Percentiles rank a stretch among this genome's conserved stretches.
phyloP scores from a whole-genome alignment of 2,329 filamentous ascomycete genomes.

The Botryotinia convoluta region DNA sequence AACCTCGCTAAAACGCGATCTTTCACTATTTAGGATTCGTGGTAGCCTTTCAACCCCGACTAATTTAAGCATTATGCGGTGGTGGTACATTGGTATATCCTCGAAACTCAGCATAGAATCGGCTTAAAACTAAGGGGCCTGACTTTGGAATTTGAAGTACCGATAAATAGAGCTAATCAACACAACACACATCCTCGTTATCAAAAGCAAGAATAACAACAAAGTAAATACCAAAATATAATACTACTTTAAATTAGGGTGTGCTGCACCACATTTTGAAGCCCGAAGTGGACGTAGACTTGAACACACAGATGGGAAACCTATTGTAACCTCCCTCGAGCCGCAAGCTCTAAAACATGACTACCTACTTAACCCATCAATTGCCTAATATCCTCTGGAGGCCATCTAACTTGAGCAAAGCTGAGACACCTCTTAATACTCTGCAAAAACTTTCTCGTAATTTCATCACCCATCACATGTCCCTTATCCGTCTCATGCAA shows the following conservation, averaged over 20 bases:
- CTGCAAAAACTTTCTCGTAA: constrained; percentile 91
- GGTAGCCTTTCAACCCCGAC: neutral
- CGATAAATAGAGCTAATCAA: neutral
- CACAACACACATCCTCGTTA: neutral
- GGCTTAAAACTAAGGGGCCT: rapidly evolving
- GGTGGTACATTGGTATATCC: neutral
- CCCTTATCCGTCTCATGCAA: constrained; percentile 83
- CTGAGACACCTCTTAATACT: constrained; percentile 96
- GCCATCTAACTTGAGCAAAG: constrained; percentile 96
- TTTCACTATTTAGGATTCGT: neutral
- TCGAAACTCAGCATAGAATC: neutral
- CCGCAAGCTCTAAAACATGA: too few relatives aligned
- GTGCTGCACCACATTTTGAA: neutral
- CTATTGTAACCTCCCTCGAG: neutral
- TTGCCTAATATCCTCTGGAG: constrained; percentile 86
- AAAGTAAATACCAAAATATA: neutral
- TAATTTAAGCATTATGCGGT: too few relatives aligned
- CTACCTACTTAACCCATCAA: constrained; percentile 67
- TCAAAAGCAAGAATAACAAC: neutral
- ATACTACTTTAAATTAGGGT: neutral
- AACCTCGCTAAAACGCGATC: neutral
- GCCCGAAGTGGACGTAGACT: neutral
- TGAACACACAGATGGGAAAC: neutral
- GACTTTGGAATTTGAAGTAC: neutral
- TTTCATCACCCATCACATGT: constrained; percentile 96